Evolutionary conservation across 768 basidiomycete genomes (phyloP).

Genomic region (Termitomyces sp.): DNA sequence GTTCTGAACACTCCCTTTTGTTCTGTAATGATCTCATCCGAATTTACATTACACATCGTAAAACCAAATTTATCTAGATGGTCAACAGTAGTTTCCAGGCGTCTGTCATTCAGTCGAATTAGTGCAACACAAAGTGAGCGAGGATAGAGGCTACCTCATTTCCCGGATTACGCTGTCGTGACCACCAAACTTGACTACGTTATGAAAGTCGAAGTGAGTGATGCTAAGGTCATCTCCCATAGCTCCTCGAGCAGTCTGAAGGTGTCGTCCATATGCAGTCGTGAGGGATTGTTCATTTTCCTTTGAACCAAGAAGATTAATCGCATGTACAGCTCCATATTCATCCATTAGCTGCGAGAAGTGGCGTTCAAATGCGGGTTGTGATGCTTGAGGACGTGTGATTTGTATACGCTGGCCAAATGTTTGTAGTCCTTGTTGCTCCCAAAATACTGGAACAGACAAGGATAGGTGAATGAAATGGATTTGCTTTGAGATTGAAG

Average conservation of each 20-base stretch:
- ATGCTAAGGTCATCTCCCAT: slow-evolving; percentile 69
- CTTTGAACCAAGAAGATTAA: slow-evolving; percentile 88
- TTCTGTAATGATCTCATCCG: slow-evolving; percentile 71
- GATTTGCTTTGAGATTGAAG: slow-evolving; percentile 13
- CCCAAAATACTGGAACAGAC: slow-evolving; percentile 82
- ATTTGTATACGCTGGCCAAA: slow-evolving; percentile 94
- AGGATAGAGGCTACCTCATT: slow-evolving; percentile 39
- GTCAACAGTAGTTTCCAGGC: slow-evolving; percentile 49
- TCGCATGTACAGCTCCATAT: slow-evolving; percentile 79
- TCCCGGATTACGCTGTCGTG: slow-evolving; percentile 83
- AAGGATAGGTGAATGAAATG: slow-evolving; percentile 11
- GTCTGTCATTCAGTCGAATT: slow-evolving; percentile 32
- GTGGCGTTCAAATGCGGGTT: slow-evolving; percentile 96
- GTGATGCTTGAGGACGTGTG: slow-evolving; percentile 90
- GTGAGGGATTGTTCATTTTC: slow-evolving; percentile 89
- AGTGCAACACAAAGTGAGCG: background rate
- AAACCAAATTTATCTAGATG: slow-evolving; percentile 81
- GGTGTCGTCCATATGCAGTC: slow-evolving; percentile 74
- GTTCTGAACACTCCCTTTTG: slow-evolving; percentile 92
- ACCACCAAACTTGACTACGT: slow-evolving; percentile 69
- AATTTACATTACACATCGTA: slow-evolving; percentile 65
- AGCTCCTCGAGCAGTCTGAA: slow-evolving; percentile 55
- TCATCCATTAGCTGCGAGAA: slow-evolving; percentile 81
- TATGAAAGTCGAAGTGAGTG: slow-evolving; percentile 94
- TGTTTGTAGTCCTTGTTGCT: slow-evolving; percentile 93